phyloP scores from a whole-genome alignment of 192 early-diverging fungal species.

The Funneliformis geosporum region DNA sequence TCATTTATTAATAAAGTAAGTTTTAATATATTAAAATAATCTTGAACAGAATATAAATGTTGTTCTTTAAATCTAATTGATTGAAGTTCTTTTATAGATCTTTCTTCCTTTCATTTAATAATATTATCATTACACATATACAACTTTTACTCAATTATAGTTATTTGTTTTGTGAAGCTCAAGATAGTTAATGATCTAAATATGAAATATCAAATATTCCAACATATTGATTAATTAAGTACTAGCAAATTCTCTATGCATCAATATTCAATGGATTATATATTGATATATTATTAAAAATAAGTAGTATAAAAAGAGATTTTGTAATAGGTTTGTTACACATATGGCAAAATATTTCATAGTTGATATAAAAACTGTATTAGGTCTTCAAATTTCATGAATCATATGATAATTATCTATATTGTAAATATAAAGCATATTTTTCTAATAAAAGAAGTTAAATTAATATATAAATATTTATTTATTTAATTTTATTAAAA shows the following conservation, averaged over 20 bases:
- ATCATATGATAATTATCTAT: constrained; percentile 3
- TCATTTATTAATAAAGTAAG: too few relatives aligned
- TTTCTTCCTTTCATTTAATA: neutral
- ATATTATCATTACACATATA: neutral
- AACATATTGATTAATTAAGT: neutral
- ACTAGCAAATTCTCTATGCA: neutral
- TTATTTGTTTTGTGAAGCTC: neutral
- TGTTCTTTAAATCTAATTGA: neutral
- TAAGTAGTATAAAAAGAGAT: neutral
- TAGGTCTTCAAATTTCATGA: neutral
- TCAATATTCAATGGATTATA: neutral
- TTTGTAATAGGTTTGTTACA: neutral
- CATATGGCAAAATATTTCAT: neutral
- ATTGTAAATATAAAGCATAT: neutral
- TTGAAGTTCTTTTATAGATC: neutral
- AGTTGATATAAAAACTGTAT: constrained; percentile 1
- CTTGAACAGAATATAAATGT: neutral
- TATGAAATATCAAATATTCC: constrained; percentile 7
- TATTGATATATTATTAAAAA: constrained; percentile 1
- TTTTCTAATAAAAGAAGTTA: too few relatives aligned
- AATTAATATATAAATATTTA: neutral
- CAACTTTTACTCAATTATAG: neutral
- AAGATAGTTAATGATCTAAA: neutral
- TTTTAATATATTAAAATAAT: neutral
- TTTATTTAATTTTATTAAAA: neutral